Evolutionary conservation across 2,329 filamentous ascomycete species (phyloP).

Genomic region (Xylariaceae sp.): DNA sequence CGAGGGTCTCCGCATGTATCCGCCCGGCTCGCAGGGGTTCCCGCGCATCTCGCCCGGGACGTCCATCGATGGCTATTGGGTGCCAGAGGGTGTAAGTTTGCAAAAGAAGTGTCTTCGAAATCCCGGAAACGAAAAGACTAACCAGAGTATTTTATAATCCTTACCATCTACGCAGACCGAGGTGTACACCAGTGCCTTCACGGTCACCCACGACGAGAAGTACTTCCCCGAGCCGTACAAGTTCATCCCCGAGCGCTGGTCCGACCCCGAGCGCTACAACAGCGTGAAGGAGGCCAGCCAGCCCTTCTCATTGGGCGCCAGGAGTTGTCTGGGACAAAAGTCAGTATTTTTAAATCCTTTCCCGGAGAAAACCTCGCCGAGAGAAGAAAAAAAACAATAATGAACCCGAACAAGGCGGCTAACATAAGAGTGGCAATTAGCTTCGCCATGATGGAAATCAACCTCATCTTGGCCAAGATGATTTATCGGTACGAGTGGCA

Average conservation of each 20-base stretch:
- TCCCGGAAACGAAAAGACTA: no score
- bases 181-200: slow-evolving; percentile 14
- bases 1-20: slow-evolving; percentile 11
- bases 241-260: slow-evolving; percentile 17
- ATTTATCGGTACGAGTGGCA: slow-evolving; percentile 22
- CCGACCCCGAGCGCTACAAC: no score
- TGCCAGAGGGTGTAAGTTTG: slow-evolving; percentile 14
- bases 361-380: no score
- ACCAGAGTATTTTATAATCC: background rate
- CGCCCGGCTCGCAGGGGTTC: slow-evolving; percentile 4
- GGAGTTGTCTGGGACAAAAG: slow-evolving; percentile 11
- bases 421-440: slow-evolving; percentile 10
- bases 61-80: slow-evolving; percentile 12
- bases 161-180: slow-evolving; percentile 5
- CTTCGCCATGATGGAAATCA: slow-evolving; percentile 16
- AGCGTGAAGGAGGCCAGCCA: slow-evolving; percentile 14
- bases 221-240: slow-evolving; percentile 14
- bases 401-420: background rate
- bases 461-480: slow-evolving; percentile 20
- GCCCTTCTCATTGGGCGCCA: slow-evolving; percentile 12
- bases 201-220: slow-evolving; percentile 8
- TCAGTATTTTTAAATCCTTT: background rate
- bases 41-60: slow-evolving; percentile 7
- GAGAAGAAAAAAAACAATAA: no score
- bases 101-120: no score